Base-by-base conservation (phyloP, 345 rosid genomes). In the Tarenaya hassleriana region DNA sequence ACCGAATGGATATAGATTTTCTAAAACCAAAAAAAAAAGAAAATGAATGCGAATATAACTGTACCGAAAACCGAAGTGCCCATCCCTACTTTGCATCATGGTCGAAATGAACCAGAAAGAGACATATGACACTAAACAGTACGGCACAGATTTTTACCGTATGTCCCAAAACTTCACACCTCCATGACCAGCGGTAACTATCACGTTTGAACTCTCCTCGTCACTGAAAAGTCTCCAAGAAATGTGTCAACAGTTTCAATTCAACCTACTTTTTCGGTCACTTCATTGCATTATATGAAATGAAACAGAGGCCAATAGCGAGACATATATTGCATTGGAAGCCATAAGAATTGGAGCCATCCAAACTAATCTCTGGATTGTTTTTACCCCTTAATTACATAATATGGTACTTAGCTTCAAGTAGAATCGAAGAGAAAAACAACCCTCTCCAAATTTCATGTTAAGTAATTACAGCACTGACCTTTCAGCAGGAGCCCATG, bases 111-210 rank as follows among this genome's bases (percentile, higher is more conserved):
- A 16, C 9, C 16, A 32, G 35, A 47, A 56, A 18, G 32, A 34
- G 32, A 16, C 15, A n/a, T 20, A 21, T 33, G 52, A 57, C 58
- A 27, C 21, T 8, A 48, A 43, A 34, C 4, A 32, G 19, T 41
- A 16, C 55, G 61, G 21, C 16, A 20, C 52, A 37, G n/a, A 52
- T 37, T 50, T 46, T 52, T 69, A 92, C 96, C 88, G 86, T 55
- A 85, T 55, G 69, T 92, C 98, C 98, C 94, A 85, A 69, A 92
- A 88, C 73, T 92, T 92, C 15, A 83, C 64, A 52, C 83, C 88
- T 65, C 77, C 82, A 68, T 83, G 90, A 56, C 96, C 98, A 52
- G 90, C 95, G 34, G 85, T 92, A 34, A 77, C 68, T 66, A 92
- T 61, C 24, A 88, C 60, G 74, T 81, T 85, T 69, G 58, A 66